Conservation (phyloP, 768 basidiomycete species). For the Strobilomyces dryophilus region DNA sequence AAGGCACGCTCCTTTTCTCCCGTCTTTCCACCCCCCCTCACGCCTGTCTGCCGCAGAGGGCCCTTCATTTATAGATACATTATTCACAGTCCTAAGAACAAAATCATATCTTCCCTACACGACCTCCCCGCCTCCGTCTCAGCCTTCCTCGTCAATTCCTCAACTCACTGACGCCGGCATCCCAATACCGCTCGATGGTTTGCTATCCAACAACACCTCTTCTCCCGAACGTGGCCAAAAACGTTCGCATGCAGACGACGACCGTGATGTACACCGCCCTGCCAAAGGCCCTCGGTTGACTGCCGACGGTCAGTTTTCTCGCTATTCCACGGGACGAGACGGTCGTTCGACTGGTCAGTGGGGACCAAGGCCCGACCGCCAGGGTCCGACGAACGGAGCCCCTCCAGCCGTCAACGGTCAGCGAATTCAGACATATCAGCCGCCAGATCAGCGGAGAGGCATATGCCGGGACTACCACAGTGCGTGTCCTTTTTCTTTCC, state of each 20-base stretch:
- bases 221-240: conserved; percentile 60
- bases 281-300: conserved; percentile 70
- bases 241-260: conserved; percentile 60
- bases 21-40: conserved; percentile 8
- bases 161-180: conserved; percentile 57
- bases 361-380: conserved; percentile 33
- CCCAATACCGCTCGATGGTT: conserved; percentile 71
- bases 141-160: conserved; percentile 34
- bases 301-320: conserved; percentile 61
- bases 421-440: conserved; percentile 58
- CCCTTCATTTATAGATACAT: conserved; percentile 72
- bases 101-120: conserved; percentile 82
- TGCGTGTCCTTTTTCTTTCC: conserved; percentile 39
- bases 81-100: conserved; percentile 81
- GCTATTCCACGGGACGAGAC: conserved; percentile 47
- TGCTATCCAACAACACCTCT: conserved; percentile 44
- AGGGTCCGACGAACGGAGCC: conserved; percentile 24
- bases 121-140: conserved; percentile 37
- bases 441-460: conserved; percentile 69
- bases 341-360: conserved; percentile 41
- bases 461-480: conserved; percentile 93
- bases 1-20: conserved; percentile 46
- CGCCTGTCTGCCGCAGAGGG: conserved; percentile 45
- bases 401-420: conserved; percentile 37
- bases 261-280: conserved; percentile 52